These are phyloP conservation scores for Fusarium phyllophilum DNA, from an alignment of 2,329 filamentous ascomycete species.

Conservation along the genomic window DNA sequence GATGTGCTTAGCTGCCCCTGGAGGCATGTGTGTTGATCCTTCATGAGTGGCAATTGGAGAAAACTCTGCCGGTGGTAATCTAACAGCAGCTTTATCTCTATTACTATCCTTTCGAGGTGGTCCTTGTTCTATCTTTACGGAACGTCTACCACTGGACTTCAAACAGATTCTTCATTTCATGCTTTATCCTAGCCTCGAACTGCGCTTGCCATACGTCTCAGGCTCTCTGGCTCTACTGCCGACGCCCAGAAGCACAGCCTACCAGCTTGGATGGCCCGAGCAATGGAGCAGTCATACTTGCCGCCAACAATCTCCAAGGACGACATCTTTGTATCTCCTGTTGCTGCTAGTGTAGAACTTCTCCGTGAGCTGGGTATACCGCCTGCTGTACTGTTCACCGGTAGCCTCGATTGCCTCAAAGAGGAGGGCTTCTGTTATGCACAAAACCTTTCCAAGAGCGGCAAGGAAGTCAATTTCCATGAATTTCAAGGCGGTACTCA, in stretches of 20 bases:
- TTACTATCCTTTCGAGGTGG: neutral
- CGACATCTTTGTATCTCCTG: neutral
- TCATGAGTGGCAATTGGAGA: accelerated
- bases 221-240: accelerated
- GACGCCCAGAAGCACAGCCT: neutral
- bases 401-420: neutral
- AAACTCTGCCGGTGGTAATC: neutral
- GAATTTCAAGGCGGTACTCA: neutral
- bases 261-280: neutral
- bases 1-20: accelerated
- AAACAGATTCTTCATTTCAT: neutral
- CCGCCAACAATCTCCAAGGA: neutral
- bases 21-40: neutral
- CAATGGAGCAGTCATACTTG: neutral
- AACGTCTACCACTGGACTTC: accelerated
- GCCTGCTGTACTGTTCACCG: neutral
- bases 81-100: neutral
- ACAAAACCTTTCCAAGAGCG: neutral
- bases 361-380: neutral
- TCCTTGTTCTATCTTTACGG: accelerated
- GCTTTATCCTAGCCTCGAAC: neutral
- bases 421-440: neutral
- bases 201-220: neutral
- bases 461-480: neutral
- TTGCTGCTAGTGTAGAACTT: accelerated